Percentiles rank a stretch among this genome's conserved stretches.
Evolutionary conservation across 2,329 filamentous ascomycete genomes (phyloP).

Genomic region (Alternaria incomplexa): DNA sequence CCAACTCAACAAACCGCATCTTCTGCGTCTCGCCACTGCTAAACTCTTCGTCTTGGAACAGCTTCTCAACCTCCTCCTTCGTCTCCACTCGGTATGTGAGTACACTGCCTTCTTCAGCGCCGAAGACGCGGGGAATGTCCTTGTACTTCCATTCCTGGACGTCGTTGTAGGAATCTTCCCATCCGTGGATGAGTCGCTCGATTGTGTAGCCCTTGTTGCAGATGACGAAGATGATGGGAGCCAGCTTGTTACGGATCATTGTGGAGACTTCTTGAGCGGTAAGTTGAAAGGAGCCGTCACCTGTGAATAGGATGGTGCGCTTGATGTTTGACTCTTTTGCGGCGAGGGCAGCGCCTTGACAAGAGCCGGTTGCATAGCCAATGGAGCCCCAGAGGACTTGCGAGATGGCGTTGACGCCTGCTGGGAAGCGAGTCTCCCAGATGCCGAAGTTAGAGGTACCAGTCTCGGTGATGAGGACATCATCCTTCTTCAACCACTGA

Average conservation of each 20-base stretch:
- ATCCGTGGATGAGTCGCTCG: constrained; percentile 86
- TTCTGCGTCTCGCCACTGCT: constrained; percentile 41
- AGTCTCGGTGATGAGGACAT: constrained; percentile 85
- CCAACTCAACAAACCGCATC: constrained; percentile 78
- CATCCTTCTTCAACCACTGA: constrained; percentile 72
- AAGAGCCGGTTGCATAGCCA: constrained; percentile 68
- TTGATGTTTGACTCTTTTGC: constrained; percentile 67
- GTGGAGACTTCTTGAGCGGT: constrained; percentile 85
- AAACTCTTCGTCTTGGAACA: constrained; percentile 71
- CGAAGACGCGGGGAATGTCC: constrained; percentile 71
- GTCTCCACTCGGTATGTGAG: constrained; percentile 73
- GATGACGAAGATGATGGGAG: constrained; percentile 82
- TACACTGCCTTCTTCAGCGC: constrained; percentile 62
- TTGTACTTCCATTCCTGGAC: constrained; percentile 77
- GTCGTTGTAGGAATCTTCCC: constrained; percentile 81
- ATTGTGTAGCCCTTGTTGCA: constrained; percentile 91
- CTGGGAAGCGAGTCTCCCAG: constrained; percentile 81
- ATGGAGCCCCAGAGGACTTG: constrained; percentile 77
- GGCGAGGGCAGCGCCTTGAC: constrained; percentile 75
- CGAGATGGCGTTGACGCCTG: constrained; percentile 77
- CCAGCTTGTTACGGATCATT: constrained; percentile 76
- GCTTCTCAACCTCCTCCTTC: constrained; percentile 68
- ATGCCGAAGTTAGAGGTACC: constrained; percentile 89
- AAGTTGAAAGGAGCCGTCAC: constrained; percentile 85
- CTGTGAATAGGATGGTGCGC: constrained; percentile 83